These are phyloP conservation scores for Knufia petricola DNA, from an alignment of 2,329 filamentous ascomycete genomes.

Conservation along the genomic window DNA sequence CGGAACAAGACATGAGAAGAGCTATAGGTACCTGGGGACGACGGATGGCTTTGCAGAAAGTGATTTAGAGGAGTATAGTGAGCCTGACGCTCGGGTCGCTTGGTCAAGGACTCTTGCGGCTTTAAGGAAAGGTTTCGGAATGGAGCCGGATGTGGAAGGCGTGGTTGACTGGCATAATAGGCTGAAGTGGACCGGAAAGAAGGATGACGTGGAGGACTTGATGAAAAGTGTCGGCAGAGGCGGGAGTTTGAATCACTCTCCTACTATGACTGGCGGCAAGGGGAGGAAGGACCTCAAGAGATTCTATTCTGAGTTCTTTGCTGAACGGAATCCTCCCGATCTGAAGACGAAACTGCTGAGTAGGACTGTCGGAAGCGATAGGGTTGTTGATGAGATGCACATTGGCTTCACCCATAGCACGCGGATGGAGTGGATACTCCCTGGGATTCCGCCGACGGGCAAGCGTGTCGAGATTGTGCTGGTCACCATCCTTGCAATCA, in stretches of 20 bases:
- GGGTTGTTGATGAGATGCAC: constrained; percentile 53
- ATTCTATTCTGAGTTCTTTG: constrained; percentile 51
- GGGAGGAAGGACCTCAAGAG: constrained; percentile 32
- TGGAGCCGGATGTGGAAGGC: constrained; percentile 30
- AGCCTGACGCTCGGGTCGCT: constrained; percentile 54
- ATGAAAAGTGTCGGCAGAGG: constrained; percentile 23
- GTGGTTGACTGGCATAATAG: constrained; percentile 32
- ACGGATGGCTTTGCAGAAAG: constrained; percentile 61
- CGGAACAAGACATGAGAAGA: constrained; percentile 23
- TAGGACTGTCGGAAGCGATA: constrained; percentile 48
- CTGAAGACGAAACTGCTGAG: constrained; percentile 46
- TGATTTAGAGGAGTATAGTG: constrained; percentile 58
- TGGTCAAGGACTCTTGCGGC: constrained; percentile 56
- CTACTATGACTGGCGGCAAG: constrained; percentile 34
- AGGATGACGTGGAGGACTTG: constrained; percentile 29
- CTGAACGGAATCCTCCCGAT: constrained; percentile 41
- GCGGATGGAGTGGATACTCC: constrained; percentile 50
- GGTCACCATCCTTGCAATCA: constrained; percentile 47
- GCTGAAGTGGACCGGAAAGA: constrained; percentile 13
- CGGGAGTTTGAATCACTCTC: constrained; percentile 28
- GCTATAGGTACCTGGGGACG: constrained; percentile 47
- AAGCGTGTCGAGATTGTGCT: constrained; percentile 48
- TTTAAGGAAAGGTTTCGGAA: constrained; percentile 51
- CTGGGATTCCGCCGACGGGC: constrained; percentile 47
- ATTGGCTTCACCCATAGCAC: constrained; percentile 48